Percentiles rank a stretch among this genome's conserved stretches.
phyloP scores from a whole-genome alignment of 2,329 filamentous ascomycete species.

The Chaetomium sp. region DNA sequence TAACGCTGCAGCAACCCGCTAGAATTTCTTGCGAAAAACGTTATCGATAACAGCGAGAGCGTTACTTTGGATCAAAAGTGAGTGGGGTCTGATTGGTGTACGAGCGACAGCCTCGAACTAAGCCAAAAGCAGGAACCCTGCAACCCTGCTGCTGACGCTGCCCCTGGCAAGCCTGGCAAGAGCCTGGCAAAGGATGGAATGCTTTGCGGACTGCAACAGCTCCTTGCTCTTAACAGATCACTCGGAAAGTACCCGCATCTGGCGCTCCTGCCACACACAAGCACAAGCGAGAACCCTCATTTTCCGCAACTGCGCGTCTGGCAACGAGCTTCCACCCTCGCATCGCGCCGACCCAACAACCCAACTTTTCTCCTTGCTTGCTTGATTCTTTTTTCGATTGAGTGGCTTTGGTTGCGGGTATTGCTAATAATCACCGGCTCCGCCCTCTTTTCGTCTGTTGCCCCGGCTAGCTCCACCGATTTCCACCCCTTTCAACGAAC shows the following conservation, averaged over 20 bases:
- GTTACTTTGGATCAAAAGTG: neutral
- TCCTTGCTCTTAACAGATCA: slow-evolving; percentile 34
- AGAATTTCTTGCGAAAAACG: slow-evolving; percentile 28
- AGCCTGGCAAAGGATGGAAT: neutral
- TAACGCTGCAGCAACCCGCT: slow-evolving; percentile 12
- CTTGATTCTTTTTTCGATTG: slow-evolving; percentile 28
- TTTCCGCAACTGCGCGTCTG: slow-evolving; percentile 24
- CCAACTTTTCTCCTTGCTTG: slow-evolving; percentile 17
- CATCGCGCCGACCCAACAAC: slow-evolving; percentile 13
- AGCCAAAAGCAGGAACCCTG: slow-evolving; percentile 31
- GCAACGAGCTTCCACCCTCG: slow-evolving; percentile 23
- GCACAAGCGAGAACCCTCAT: slow-evolving; percentile 19
- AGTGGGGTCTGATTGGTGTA: slow-evolving; percentile 21
- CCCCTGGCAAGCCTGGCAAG: slow-evolving; percentile 24
- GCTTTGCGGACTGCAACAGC: slow-evolving; percentile 5
- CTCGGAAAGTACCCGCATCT: slow-evolving; percentile 31
- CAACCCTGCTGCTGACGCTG: slow-evolving; percentile 25
- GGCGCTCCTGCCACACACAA: slow-evolving; percentile 27
- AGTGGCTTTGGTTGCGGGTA: slow-evolving; percentile 26
- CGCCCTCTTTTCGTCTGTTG: slow-evolving; percentile 26
- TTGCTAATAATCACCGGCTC: slow-evolving; percentile 28
- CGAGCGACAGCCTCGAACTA: slow-evolving; percentile 5
- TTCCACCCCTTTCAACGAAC: slow-evolving; percentile 32
- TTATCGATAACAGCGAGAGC: slow-evolving; percentile 33
- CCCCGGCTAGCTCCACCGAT: slow-evolving; percentile 31